Conservation (phyloP, 345 rosid genomes). For the Abelmoschus esculentus region DNA sequence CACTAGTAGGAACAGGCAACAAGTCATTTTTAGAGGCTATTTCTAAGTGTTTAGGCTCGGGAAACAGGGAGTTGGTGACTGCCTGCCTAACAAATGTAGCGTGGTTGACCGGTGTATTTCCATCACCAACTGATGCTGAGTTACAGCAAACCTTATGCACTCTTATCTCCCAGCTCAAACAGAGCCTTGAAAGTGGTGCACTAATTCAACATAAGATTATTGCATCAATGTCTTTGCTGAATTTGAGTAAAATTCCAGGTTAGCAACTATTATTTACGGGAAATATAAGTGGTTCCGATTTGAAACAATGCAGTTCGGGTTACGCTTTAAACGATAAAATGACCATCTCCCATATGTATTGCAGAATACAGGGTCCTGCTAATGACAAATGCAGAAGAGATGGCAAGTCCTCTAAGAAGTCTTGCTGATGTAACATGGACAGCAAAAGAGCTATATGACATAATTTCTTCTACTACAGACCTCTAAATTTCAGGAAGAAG, state of each 20-base stretch:
- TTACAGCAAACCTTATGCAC: conserved; percentile 33
- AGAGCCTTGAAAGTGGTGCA: conserved; percentile 29
- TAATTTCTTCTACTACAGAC: too few species aligned
- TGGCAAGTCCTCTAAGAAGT: too few species aligned
- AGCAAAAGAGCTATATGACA: too few species aligned
- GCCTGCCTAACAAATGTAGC: conserved; percentile 36
- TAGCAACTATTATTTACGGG: background rate
- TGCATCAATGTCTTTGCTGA: conserved; percentile 46
- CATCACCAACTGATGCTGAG: conserved; percentile 22
- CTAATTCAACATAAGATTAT: conserved; percentile 36
- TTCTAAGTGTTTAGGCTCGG: conserved; percentile 34
- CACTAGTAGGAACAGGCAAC: conserved; percentile 30
- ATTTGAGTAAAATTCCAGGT: conserved; percentile 47
- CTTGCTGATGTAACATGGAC: too few species aligned
- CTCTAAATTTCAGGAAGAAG: too few species aligned
- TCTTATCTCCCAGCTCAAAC: conserved; percentile 38
- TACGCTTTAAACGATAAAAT: conserved; percentile 2
- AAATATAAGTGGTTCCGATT: background rate
- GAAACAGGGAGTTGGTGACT: conserved; percentile 26
- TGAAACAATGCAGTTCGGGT: background rate
- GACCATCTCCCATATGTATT: background rate
- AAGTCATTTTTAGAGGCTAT: conserved; percentile 32
- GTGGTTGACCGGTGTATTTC: conserved; percentile 46
- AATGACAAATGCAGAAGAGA: too few species aligned
- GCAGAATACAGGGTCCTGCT: conserved; percentile 47